Evolutionary conservation across 2,329 filamentous ascomycete species (phyloP), one percentile per base, ranked within the genome.

Genomic region (Aspergillus luchuensis): DNA sequence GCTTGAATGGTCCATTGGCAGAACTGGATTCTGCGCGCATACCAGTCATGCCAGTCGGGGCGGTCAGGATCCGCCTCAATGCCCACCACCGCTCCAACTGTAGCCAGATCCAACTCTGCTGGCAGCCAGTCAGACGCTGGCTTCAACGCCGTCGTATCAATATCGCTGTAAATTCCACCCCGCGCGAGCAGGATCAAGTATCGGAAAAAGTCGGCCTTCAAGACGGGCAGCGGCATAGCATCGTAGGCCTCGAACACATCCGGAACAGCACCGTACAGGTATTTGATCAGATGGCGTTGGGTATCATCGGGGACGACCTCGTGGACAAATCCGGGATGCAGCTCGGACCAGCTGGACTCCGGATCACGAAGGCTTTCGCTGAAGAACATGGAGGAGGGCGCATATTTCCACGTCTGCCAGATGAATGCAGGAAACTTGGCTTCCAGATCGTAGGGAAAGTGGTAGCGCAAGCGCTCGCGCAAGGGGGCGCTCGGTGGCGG

Each of bases 1-100:
- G 91, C 82, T 77, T 98, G 94, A 64, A 99, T 97, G 1, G 95
- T 99, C 95, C 95, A 99, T 76, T 99, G 95, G 79, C 95, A 99
- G 78, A 99, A 98, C 75, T 98, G 95, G 63, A 99, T 93, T 65
- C 94, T 87, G 61, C 95, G 90, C 65, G 92, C 95, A 81, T 98
- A 99, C 95, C 94, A 98, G 1, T 97, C 82, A 38, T 87, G 85
- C 95, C 95, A 99, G 75, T 99, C 95, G 3, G 87, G 85, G 51
- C 95, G 87, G 76, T 98, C 92, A 0, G 95, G 92, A 73, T 99
- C 95, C 4, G 95, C 95, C 80, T 99, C 95, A 66, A 99, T 97
- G 61, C 95, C 95, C 70, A 98, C 84, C 41, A 99, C 89, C 64
- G 99, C 83, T 8, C 95, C 95, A 67, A 98, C 85, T 1, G 87